Evolutionary conservation across 2,329 filamentous ascomycete species (phyloP), one percentile per base, ranked within the genome.

Genomic region (Eurotiales sp.): DNA sequence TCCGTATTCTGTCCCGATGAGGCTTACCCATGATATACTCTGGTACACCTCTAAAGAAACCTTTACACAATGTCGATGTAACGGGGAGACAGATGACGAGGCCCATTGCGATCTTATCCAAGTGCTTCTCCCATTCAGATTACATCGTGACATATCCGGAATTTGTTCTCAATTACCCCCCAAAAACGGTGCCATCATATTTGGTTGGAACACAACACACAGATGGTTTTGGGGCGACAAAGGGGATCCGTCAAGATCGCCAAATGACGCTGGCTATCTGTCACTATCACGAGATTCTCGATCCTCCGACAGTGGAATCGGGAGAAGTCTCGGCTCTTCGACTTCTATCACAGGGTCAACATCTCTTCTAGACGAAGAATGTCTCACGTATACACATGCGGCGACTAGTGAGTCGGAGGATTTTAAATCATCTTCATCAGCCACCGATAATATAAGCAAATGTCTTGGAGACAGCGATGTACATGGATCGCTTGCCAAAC

Each of bases 191-290:
- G 53, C 53, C 15, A 27, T 54, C 5, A 53, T 56, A 2, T 59
- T 61, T 42, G 59, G 59, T 19, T 46, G 53, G 19, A 61, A 54
- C 37, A 43, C 15, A 17, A 41, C n/a, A 2, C 47, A 52, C n/a
- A 40, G 30, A 41, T 61, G 58, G 58, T 54, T 46, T 30, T 59
- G 55, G 59, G 46, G 34, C 1, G 55, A 59, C 25, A 39, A 22
- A 12, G 56, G 58, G 3, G 45, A 54, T 34, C 57, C 55, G 5
- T 21, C 40, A 19, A 37, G 25, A 51, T 37, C 48, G 8, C 30
- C 40, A 37, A 30, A 27, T 4, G 48, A 45, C 40, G 30, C 14
- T 30, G 17, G 10, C 19, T 32, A 19, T 36, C 22, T 50, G 10
- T 43, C 25, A 10, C 10, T 27, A 36, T 27, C 39, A 19, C 17